Percentiles rank a stretch among this genome's conserved stretches.
phyloP scores from a whole-genome alignment of 2,329 filamentous ascomycete genomes.

The Aaosphaeria arxii region DNA sequence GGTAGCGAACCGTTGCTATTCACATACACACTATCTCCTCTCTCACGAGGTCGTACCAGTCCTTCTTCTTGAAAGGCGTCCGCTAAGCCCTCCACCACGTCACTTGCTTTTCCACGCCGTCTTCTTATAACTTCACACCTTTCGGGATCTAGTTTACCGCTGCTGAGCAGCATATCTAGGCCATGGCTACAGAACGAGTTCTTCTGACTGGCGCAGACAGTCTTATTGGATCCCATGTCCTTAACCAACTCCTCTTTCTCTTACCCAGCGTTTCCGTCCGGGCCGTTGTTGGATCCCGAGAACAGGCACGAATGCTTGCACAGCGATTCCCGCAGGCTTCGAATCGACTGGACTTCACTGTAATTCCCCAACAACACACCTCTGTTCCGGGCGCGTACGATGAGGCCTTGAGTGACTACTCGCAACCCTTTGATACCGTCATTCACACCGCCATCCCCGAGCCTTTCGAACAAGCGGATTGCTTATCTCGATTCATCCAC shows the following conservation, averaged over 20 bases:
- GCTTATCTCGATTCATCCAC: conserved; percentile 22
- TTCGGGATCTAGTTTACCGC: too few relatives aligned
- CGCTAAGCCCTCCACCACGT: too few relatives aligned
- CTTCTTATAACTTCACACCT: too few relatives aligned
- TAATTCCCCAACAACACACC: conserved; percentile 12
- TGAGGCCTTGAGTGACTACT: conserved; percentile 12
- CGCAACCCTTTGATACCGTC: conserved; percentile 21
- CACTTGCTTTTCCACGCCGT: too few relatives aligned
- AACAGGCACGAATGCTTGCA: conserved; percentile 13
- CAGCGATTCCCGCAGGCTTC: conserved; percentile 12
- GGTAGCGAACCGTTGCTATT: too few relatives aligned
- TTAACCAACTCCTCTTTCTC: conserved; percentile 18
- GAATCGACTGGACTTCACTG: conserved; percentile 16
- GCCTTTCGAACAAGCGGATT: conserved; percentile 21
- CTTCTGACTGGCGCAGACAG: conserved; percentile 22
- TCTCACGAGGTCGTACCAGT: too few relatives aligned
- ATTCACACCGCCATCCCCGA: conserved; percentile 19
- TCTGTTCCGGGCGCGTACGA: conserved; percentile 15
- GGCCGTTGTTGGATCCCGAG: conserved; percentile 19
- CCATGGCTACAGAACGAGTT: conserved; percentile 19
- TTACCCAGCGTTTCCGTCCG: conserved; percentile 15
- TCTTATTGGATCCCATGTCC: conserved; percentile 25
- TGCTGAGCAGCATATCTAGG: background rate
- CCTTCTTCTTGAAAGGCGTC: too few relatives aligned
- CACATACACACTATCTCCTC: too few relatives aligned